Evolutionary conservation across 75 land plant genomes (phyloP).

Genomic region (Adiantum capillusveneris): DNA sequence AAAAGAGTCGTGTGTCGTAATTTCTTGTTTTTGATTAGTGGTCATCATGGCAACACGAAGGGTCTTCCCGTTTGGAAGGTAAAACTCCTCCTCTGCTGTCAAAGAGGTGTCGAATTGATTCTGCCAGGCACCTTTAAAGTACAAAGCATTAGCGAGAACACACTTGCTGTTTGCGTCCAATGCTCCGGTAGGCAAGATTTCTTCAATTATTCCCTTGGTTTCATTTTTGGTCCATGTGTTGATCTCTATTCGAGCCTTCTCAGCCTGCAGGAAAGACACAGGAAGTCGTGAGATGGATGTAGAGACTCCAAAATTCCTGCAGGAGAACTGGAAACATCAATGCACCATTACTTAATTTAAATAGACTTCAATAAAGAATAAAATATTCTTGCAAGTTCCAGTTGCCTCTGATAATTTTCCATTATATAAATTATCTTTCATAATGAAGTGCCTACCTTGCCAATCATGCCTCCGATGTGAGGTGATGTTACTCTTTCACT

Average conservation of each 20-base stretch:
- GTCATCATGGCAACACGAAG: constrained; percentile 74
- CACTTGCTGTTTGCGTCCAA: constrained; percentile 27
- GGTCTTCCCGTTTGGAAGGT: constrained; percentile 44
- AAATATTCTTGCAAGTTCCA: too few relatives aligned
- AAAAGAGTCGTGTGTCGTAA: constrained; percentile 37
- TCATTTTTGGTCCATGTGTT: constrained; percentile 54
- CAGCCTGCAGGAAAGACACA: constrained; percentile 24
- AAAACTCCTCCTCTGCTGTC: constrained; percentile 46
- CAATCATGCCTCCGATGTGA: too few relatives aligned
- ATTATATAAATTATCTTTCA: too few relatives aligned
- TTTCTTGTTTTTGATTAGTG: constrained; percentile 45
- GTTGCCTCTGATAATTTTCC: too few relatives aligned
- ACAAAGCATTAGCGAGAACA: constrained; percentile 37
- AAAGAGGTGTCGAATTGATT: constrained; percentile 52
- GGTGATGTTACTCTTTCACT: too few relatives aligned
- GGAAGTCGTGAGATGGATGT: not conserved
- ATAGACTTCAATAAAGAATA: too few relatives aligned
- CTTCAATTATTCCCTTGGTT: constrained; percentile 52
- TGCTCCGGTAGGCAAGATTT: constrained; percentile 50
- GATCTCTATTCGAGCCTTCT: constrained; percentile 32
- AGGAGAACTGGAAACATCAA: not conserved
- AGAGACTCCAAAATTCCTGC: not conserved
- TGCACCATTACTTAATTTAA: too few relatives aligned
- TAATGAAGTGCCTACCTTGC: too few relatives aligned
- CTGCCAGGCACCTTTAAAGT: constrained; percentile 72